Conservation (phyloP, 2,329 filamentous ascomycete species). For the Ceratocystis harringtonii region DNA sequence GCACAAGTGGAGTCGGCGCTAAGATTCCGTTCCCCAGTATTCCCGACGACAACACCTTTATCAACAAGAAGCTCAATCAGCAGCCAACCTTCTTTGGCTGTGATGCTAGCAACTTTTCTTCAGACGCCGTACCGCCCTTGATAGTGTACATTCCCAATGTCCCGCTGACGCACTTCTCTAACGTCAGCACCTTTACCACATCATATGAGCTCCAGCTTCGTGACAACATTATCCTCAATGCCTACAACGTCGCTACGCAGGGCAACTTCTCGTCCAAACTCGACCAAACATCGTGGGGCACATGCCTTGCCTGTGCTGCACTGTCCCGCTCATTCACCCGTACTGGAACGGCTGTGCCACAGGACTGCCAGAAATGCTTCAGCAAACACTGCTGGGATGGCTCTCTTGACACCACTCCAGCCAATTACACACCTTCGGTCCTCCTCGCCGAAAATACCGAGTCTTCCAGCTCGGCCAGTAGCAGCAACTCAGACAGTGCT, state of each 20-base stretch:
- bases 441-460: neutral
- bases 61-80: conserved; percentile 43
- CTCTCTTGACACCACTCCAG: conserved; percentile 26
- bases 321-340: conserved; percentile 60
- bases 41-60: conserved; percentile 40
- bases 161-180: conserved; percentile 62
- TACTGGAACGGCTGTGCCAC: conserved; percentile 53
- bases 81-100: conserved; percentile 51
- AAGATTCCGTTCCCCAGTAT: conserved; percentile 44
- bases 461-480: neutral
- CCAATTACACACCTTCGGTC: conserved; percentile 12
- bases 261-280: conserved; percentile 61
- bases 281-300: conserved; percentile 45
- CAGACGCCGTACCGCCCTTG: conserved; percentile 43
- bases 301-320: conserved; percentile 79
- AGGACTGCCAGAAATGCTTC: conserved; percentile 64
- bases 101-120: conserved; percentile 39
- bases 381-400: conserved; percentile 84
- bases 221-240: conserved; percentile 72
- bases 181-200: conserved; percentile 63
- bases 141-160: conserved; percentile 80
- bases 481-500: neutral
- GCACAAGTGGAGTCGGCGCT: conserved; percentile 32
- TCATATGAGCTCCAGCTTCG: conserved; percentile 50
- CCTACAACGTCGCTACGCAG: conserved; percentile 68